Evolutionary conservation across 768 basidiomycete genomes (phyloP), one percentile per base, ranked within the genome.

Genomic region (Phaffia australis): DNA sequence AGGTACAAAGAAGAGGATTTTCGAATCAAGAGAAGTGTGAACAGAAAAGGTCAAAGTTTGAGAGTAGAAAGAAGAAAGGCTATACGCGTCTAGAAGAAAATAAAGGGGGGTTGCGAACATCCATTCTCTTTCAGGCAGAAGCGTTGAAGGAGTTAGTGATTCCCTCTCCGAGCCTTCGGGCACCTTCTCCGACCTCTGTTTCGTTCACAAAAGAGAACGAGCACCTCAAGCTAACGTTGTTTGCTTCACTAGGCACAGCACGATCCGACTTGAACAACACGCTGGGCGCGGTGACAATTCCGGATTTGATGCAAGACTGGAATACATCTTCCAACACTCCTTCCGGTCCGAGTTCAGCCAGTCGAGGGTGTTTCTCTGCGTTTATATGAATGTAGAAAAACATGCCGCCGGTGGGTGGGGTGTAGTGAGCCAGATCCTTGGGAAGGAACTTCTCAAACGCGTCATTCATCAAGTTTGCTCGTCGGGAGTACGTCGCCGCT

Each of bases 141-240:
- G 35, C 4, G 4, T 42, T 42, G 35, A 54, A 54, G 23, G 52
- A 54, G 23, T 54, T 54, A 9, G 23, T 15, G 52, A 54, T 54
- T 23, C 23, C 66, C 18, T 23, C 49, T 0, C 66, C 66, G 49
- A 68, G 35, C 27, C 66, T 35, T 25, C 60, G 35, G 0, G 66
- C 66, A 3, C 66, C 66, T 62, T 68, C 66, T 3, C 56, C 61
- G 32, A 68, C 58, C 66, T 68, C 61, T 48, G 56, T 30, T 2
- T 23, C 21, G 29, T 48, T 35, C n/a, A 47, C 47, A 47, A 56
- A 68, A 7, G 32, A 47, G 66, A 68, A 68, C 7, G 46, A 50
- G 35, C 47, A 48, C 18, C 66, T 47, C 48, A 68, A 35, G 55
- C 30, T 56, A 30, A 68, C 56, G 46, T 68, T 50, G n/a, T 56